Conservation (phyloP, 495 filamentous ascomycete genomes). For the Letharia columbiana region DNA sequence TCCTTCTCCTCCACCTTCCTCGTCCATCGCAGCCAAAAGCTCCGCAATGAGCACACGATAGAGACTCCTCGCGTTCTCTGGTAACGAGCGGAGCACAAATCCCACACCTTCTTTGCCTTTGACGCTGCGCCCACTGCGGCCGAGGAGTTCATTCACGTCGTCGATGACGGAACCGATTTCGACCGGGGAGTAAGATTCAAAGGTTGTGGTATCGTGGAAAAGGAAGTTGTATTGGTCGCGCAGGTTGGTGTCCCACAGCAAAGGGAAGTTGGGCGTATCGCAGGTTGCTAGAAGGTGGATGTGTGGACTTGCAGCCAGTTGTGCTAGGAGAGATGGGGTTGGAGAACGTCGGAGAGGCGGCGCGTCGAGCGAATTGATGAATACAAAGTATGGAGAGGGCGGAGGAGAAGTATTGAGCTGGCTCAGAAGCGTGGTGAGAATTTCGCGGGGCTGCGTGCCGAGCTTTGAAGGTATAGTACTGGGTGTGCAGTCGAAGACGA, state of each 20-base stretch:
- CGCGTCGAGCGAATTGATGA: slow-evolving; percentile 83
- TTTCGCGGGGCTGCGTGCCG: slow-evolving; percentile 54
- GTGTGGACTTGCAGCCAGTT: slow-evolving; percentile 62
- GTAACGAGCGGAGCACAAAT: slow-evolving; percentile 80
- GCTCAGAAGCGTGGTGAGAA: slow-evolving; percentile 53
- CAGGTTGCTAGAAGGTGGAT: slow-evolving; percentile 71
- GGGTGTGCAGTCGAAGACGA: slow-evolving; percentile 43
- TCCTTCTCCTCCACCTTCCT: slow-evolving; percentile 30
- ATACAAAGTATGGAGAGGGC: slow-evolving; percentile 47
- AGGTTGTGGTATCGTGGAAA: slow-evolving; percentile 93
- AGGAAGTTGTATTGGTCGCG: slow-evolving; percentile 72
- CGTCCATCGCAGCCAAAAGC: slow-evolving; percentile 61
- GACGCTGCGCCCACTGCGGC: slow-evolving; percentile 69
- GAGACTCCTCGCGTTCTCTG: slow-evolving; percentile 81
- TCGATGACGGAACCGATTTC: slow-evolving; percentile 71
- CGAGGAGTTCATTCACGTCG: slow-evolving; percentile 76
- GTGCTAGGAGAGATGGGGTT: slow-evolving; percentile 64
- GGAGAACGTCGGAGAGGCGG: slow-evolving; percentile 60
- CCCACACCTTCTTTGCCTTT: slow-evolving; percentile 88
- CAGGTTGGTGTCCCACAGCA: slow-evolving; percentile 82
- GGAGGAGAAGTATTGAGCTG: slow-evolving; percentile 44
- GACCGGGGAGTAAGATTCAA: slow-evolving; percentile 54
- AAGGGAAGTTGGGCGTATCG: slow-evolving; percentile 75
- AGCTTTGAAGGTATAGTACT: slow-evolving; percentile 46
- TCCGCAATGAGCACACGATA: slow-evolving; percentile 79